Base-by-base conservation (phyloP, 768 basidiomycete species). In the Lepiota brunneoincarnata region DNA sequence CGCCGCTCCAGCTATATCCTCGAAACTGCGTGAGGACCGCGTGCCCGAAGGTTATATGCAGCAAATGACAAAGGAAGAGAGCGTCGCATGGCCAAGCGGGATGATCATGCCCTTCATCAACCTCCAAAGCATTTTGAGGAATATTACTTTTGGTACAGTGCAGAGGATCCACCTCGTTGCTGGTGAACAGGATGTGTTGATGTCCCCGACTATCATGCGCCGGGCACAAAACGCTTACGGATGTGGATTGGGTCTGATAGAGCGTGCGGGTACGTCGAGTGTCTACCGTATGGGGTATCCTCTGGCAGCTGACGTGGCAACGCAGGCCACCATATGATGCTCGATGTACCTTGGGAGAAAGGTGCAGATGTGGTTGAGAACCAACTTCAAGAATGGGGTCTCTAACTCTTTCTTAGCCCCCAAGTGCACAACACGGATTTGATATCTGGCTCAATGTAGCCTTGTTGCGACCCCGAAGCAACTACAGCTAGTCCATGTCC, bases 71-170 rank as follows among this genome's bases (percentile, higher is more conserved):
- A 49, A 54, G 24, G 57, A 55, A 24, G 59, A 60, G 55, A 57
- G 56, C 23, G n/a, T 57, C 18, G 35, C 42, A 2, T 60, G 59
- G 59, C 52, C 59, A 15, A 35, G 54, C n/a, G 50, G 56, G n/a
- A 60, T 60, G 59, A 57, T 55, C 42, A 23, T 55, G 21, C 53
- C 56, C 20, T 60, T 60, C 36, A 54, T 60, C 24, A 45, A 60
- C 35, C 39, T 44, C 15, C 38, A 36, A n/a, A 44, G 54, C 21
- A 53, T 60, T n/a, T 18, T 57, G 5, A 34, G 24, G 26, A 54
- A 55, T 17, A 11, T 57, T 14, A 43, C 51, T 24, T 43, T 31
- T 55, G 40, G 51, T 41, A 6, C 54, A 51, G 48, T 40, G 35
- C 35, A 38, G n/a, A 14, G 51, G 26, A 52, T 52, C 11, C 28